phyloP scores from a whole-genome alignment of 176 grass and related monocot species.

The Olyra latifolia region DNA sequence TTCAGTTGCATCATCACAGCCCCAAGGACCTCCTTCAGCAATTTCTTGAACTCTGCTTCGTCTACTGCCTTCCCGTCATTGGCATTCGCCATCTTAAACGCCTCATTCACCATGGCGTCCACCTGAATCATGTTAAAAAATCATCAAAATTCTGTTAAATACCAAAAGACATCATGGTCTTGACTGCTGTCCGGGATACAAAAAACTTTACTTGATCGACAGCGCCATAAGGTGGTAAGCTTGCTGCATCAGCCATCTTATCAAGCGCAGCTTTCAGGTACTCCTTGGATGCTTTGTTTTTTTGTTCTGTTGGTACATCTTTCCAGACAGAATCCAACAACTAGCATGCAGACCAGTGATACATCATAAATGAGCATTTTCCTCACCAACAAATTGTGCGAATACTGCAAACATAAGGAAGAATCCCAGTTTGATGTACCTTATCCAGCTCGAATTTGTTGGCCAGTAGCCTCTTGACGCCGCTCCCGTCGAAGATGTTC shows the following conservation, averaged over 20 bases:
- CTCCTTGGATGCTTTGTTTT: constrained; percentile 51
- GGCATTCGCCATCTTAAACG: constrained; percentile 28
- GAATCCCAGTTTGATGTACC: constrained; percentile 32
- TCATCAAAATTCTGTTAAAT: neutral
- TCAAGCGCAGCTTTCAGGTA: constrained; percentile 51
- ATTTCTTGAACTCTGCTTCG: constrained; percentile 70
- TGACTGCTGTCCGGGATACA: neutral
- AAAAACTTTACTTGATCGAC: constrained; percentile 47
- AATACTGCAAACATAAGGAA: neutral
- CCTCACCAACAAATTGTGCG: neutral
- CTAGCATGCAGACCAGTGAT: constrained; percentile 31
- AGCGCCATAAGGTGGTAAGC: constrained; percentile 55
- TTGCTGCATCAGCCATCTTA: constrained; percentile 56
- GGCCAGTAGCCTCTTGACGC: constrained; percentile 64
- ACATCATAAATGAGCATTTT: neutral
- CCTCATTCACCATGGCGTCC: constrained; percentile 57
- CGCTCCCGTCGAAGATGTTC: constrained; percentile 72
- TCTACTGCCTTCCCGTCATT: constrained; percentile 37
- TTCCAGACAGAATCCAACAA: constrained; percentile 71
- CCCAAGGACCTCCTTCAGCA: constrained; percentile 55
- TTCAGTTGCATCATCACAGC: constrained; percentile 66
- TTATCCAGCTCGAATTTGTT: constrained; percentile 81
- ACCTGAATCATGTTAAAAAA: constrained; percentile 41
- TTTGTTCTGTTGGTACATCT: constrained; percentile 27
- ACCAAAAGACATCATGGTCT: neutral